These are phyloP conservation scores for Boletus rubroflammeus DNA, from an alignment of 768 basidiomycete genomes.

Conservation along the genomic window DNA sequence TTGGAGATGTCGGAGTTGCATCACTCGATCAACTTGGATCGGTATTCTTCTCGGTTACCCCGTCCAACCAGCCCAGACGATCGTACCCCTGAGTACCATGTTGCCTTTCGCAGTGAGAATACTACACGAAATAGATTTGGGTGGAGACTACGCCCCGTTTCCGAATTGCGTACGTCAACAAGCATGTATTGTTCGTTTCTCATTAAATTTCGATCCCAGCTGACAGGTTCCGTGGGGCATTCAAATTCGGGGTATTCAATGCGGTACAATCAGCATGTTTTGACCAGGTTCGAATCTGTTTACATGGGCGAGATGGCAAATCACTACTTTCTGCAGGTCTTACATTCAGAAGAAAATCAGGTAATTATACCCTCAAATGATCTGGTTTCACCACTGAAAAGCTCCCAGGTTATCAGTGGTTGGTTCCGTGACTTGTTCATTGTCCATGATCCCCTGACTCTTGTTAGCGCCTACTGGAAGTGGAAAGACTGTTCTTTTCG, in stretches of 20 bases:
- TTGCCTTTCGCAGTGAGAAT: not conserved
- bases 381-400: constrained; percentile 8
- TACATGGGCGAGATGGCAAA: not conserved
- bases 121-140: constrained; percentile 41
- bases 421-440: constrained; percentile 11
- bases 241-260: constrained; percentile 91
- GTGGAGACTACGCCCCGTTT: constrained; percentile 62
- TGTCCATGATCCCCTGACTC: constrained; percentile 3
- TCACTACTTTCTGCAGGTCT: constrained; percentile 42
- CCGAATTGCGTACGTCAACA: constrained; percentile 57
- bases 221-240: constrained; percentile 73
- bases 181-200: not conserved
- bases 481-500: constrained; percentile 95
- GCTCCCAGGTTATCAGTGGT: constrained; percentile 68
- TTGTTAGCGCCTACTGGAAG: constrained; percentile 86
- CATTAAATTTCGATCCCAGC: constrained; percentile 44
- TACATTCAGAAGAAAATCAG: constrained; percentile 59
- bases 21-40: not conserved
- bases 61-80: not conserved
- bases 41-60: not conserved
- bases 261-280: constrained; percentile 85
- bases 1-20: not conserved
- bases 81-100: not conserved
- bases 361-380: constrained; percentile 33
- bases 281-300: constrained; percentile 47